Conservation (phyloP, 495 filamentous ascomycete species). For the Evansstolkia leycettana region DNA sequence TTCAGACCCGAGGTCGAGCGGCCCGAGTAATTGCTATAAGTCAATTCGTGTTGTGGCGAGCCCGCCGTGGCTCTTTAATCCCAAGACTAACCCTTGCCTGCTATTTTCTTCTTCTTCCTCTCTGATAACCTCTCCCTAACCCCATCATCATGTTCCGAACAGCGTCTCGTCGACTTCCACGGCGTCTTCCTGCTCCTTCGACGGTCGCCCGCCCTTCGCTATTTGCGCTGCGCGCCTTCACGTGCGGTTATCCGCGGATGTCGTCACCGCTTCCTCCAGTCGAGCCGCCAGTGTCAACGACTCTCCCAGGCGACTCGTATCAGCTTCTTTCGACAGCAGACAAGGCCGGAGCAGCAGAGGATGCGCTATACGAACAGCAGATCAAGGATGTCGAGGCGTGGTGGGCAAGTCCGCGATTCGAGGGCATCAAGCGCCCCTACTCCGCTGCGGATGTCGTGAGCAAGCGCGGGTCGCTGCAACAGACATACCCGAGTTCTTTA, state of each 20-base stretch:
- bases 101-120: not conserved
- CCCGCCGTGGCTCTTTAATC: too few relatives aligned
- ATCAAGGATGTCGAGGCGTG: slow-evolving; percentile 72
- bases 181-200: slow-evolving; percentile 12
- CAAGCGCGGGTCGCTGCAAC: slow-evolving; percentile 78
- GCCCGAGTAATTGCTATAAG: too few relatives aligned
- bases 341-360: slow-evolving; percentile 69
- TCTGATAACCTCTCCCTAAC: too few relatives aligned
- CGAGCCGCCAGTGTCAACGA: slow-evolving; percentile 42
- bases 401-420: slow-evolving; percentile 75
- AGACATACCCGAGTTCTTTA: slow-evolving; percentile 77
- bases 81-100: not conserved
- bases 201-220: slow-evolving; percentile 13
- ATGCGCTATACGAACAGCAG: slow-evolving; percentile 67
- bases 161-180: slow-evolving; percentile 23
- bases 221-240: slow-evolving; percentile 24
- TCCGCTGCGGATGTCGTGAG: slow-evolving; percentile 80
- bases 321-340: slow-evolving; percentile 62
- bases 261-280: slow-evolving; percentile 22
- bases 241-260: slow-evolving; percentile 35
- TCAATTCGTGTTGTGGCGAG: too few relatives aligned
- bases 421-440: slow-evolving; percentile 86
- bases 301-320: slow-evolving; percentile 57
- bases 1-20: too few relatives aligned
- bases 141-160: slow-evolving; percentile 20